Conservation (phyloP, 495 filamentous ascomycete genomes). For the Sordaria brevicollis region DNA sequence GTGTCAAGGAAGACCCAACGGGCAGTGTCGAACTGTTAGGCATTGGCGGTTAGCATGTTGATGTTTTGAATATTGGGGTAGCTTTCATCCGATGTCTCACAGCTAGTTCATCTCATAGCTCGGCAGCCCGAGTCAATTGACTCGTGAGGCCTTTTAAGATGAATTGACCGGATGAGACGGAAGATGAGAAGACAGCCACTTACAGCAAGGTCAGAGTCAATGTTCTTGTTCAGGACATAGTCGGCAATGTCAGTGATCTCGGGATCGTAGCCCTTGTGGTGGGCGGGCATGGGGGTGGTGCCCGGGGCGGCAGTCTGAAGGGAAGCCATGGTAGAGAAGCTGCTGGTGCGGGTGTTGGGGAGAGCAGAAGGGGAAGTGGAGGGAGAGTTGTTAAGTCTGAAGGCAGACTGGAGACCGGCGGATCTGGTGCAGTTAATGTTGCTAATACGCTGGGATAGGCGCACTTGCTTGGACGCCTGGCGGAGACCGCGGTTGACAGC, state of each 20-base stretch:
- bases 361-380: conserved; percentile 14
- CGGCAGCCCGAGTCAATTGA: conserved; percentile 5
- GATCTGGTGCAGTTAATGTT: background rate
- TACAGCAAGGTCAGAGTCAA: conserved; percentile 88
- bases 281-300: conserved; percentile 33
- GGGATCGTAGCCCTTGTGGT: conserved; percentile 60
- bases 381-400: conserved; percentile 8
- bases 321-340: conserved; percentile 48
- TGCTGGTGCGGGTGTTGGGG: conserved; percentile 13
- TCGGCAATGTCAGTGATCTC: conserved; percentile 90
- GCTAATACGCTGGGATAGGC: conserved; percentile 6
- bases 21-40: conserved; percentile 78
- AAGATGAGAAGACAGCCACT: conserved; percentile 22
- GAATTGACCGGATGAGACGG: background rate
- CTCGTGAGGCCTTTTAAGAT: background rate
- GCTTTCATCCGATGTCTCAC: background rate
- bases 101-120: background rate
- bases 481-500: conserved; percentile 21
- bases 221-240: conserved; percentile 86
- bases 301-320: conserved; percentile 39
- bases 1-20: conserved; percentile 89
- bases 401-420: background rate
- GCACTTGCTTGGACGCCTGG: conserved; percentile 21
- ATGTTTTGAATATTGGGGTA: background rate
- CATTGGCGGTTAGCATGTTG: conserved; percentile 14